A percentile compares a stretch with the other conserved stretches of the same genome.
These are phyloP conservation scores for Coemansia sp. DNA, from an alignment of 192 early-diverging fungal species.

Conservation along the genomic window DNA sequence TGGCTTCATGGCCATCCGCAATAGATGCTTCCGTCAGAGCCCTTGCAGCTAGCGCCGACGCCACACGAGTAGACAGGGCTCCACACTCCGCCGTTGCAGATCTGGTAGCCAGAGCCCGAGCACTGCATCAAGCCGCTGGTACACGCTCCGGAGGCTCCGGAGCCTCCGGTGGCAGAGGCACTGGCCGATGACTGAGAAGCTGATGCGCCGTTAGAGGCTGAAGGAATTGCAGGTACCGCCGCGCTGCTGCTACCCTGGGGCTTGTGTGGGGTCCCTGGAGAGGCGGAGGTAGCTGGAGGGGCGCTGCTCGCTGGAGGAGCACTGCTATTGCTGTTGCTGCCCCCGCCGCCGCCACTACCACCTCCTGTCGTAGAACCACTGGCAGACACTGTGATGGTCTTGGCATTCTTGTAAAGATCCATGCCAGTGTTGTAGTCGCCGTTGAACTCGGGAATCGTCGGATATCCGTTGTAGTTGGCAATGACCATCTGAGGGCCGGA, in stretches of 20 bases:
- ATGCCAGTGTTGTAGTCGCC: constrained; percentile 41
- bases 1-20: constrained; percentile 24
- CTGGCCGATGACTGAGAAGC: neutral
- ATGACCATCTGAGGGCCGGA: constrained; percentile 38
- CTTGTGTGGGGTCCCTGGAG: neutral
- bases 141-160: constrained; percentile 10
- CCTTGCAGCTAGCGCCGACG: constrained; percentile 32
- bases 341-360: neutral
- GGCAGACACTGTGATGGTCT: constrained; percentile 33
- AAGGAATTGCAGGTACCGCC: neutral
- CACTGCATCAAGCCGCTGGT: constrained; percentile 26
- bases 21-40: constrained; percentile 24
- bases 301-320: constrained; percentile 1
- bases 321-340: neutral
- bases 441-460: constrained; percentile 57
- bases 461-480: constrained; percentile 49
- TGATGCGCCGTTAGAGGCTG: neutral
- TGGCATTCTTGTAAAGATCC: constrained; percentile 29
- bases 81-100: constrained; percentile 31
- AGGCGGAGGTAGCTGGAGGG: neutral
- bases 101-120: constrained; percentile 33
- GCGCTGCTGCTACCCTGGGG: neutral
- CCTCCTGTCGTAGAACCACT: constrained; percentile 11
- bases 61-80: constrained; percentile 32
- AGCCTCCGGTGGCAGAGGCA: constrained; percentile 12